Conservation (phyloP, 2,329 filamentous ascomycete species). For the Neurospora sp. region DNA sequence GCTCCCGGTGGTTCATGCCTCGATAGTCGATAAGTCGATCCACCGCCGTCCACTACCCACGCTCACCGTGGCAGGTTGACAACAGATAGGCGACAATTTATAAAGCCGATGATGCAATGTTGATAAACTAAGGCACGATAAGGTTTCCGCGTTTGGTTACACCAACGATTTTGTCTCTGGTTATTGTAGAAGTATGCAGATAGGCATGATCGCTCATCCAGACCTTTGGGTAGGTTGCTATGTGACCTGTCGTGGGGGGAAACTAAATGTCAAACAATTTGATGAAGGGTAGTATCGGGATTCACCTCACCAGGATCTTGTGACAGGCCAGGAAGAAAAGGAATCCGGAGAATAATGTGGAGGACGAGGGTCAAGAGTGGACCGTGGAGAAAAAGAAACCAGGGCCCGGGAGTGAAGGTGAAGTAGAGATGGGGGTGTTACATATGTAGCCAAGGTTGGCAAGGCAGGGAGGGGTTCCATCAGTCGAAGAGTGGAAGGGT, state of each 20-base stretch:
- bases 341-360: neutral
- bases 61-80: neutral
- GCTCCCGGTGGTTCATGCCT: neutral
- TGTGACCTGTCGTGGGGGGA: neutral
- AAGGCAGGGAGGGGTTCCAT: neutral
- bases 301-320: neutral
- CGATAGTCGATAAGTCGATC: neutral
- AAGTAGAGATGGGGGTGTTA: neutral
- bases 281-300: neutral
- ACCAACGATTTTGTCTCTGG: neutral
- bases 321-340: neutral
- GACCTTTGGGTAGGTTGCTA: neutral
- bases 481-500: neutral
- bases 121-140: neutral
- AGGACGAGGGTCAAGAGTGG: neutral
- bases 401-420: neutral
- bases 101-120: neutral
- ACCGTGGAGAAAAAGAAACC: neutral
- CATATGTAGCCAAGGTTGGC: neutral
- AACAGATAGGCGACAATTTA: neutral
- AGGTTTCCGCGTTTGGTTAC: neutral
- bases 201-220: neutral
- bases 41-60: neutral
- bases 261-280: neutral
- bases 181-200: neutral